Evolutionary conservation across 352 stramenopile genomes (phyloP), one percentile per base, ranked within the genome.

Genomic region (Globisporangium splendens): DNA sequence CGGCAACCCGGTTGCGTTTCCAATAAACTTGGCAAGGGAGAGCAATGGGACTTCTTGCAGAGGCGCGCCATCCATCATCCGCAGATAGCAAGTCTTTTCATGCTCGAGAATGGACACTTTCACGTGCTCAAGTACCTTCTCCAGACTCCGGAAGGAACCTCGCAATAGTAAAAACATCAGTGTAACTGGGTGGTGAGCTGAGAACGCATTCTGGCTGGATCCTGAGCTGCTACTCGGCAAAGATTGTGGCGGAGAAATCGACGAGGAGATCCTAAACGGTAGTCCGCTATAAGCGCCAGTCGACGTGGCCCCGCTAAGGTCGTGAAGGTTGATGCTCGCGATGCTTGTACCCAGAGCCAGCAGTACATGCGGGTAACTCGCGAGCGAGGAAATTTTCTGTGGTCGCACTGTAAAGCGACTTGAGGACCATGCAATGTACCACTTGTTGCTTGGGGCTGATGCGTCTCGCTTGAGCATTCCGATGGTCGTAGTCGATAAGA

Each of bases 31-130:
- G 18, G 60, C 63, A n/a, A 92, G 63, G n/a, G 68, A 62, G 15
- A 92, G 33, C 31, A 86, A 72, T 8, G 83, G 76, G 35, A 91
- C 63, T 15, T 51, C 71, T 50, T 49, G 66, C 24, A 91, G 50
- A n/a, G 68, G 56, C 14, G 70, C 63, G 39, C 83, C 71, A 15
- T 91, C 69, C 13, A 71, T 55, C 86, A 94, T 94, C 47, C 74
- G 75, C 22, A 94, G 31, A 61, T 92, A 95, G 43, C 82, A 92
- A 13, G 63, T 72, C 68, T 91, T 81, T 57, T 94, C 77, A 46
- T 94, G 79, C 41, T 80, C 70, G 17, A 73, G n/a, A 44, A 95
- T 77, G 33, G 70, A 73, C 2, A 61, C 46, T 46, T 81, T 74
- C 43, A 93, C 69, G 41, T 91, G 66, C 24, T 83, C 66, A 10